Evolutionary conservation across 108 stramenopile species (phyloP), one percentile per base, ranked within the genome.

Genomic region (Discostella pseudostelligera): DNA sequence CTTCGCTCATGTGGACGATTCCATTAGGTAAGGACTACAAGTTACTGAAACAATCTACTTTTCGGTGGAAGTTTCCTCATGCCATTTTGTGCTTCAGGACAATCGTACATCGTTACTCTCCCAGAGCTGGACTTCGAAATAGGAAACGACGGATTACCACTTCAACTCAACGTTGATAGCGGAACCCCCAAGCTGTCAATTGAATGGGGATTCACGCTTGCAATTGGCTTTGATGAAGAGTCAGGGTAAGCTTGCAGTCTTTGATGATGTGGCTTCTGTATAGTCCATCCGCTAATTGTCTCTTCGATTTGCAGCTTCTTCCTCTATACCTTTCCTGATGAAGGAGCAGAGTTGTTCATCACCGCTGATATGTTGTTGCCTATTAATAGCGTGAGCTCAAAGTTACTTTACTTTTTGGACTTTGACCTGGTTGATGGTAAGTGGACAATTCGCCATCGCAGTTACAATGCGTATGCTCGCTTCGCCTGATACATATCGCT

Each of bases 1-100:
- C 39, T 13, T 64, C 62, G 13, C 28, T 76, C 32, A 63, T 63
- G 74, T 78, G 77, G 77, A 67, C 14, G 7, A 65, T 78, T 72
- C 77, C 77, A 45, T 20, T 17, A 48, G 14, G 44, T 68, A 25
- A 59, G 36, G 1, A 37, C 36, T 42, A 21, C 47, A 20, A n/a
- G 51, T 25, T 25, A 53, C 20, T n/a, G 24, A 1, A 53, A 3
- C 17, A 26, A 35, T 36, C 13, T 55, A 13, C 1, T 55, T 45
- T 58, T 25, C 43, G 24, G 26, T 43, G 26, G 26, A 32, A 37
- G 12, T 12, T 59, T 42, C 5, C 24, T 16, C 29, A 26, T 29
- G n/a, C 1, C 49, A 50, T 55, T 29, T 55, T 36, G 28, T 35
- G 13, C 32, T 16, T 35, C 14, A 55, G 32, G 32, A 13, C 65